Conservation (phyloP, 495 filamentous ascomycete genomes). For the Neurospora sp. region DNA sequence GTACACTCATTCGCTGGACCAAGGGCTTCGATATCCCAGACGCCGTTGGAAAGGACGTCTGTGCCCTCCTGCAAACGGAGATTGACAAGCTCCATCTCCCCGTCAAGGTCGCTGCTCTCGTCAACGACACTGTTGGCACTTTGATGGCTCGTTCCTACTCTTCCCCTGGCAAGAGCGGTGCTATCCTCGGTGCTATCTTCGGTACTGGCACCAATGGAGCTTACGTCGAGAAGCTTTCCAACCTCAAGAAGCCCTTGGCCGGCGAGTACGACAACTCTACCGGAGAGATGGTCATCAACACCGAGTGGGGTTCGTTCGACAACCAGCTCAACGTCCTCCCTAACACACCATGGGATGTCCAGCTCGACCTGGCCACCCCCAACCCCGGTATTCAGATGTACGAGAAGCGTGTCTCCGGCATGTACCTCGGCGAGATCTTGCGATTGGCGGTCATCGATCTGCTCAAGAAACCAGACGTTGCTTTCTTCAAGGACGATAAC, state of each 20-base stretch:
- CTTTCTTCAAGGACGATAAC: conserved; percentile 60
- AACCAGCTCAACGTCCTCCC: conserved; percentile 83
- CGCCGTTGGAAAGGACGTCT: conserved; percentile 89
- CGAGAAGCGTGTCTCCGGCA: conserved; percentile 94
- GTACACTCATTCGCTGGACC: conserved; percentile 89
- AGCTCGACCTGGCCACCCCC: conserved; percentile 66
- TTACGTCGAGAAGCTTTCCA: conserved; percentile 68
- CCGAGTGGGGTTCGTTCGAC: conserved; percentile 97
- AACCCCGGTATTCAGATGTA: conserved; percentile 99
- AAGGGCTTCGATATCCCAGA: conserved; percentile 96
- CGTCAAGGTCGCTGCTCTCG: conserved; percentile 84
- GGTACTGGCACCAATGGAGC: conserved; percentile 94
- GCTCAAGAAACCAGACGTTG: conserved; percentile 47
- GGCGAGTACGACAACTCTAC: conserved; percentile 71
- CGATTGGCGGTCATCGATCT: conserved; percentile 63
- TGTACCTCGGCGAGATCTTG: conserved; percentile 95
- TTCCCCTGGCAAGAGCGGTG: conserved; percentile 76
- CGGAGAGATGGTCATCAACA: conserved; percentile 94
- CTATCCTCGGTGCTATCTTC: conserved; percentile 85
- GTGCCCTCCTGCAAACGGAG: conserved; percentile 77
- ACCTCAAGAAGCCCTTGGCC: conserved; percentile 55
- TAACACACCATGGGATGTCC: conserved; percentile 70
- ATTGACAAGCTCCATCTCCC: conserved; percentile 81
- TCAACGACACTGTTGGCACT: conserved; percentile 96
- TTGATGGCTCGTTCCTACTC: conserved; percentile 96